phyloP scores from a whole-genome alignment of 352 stramenopile species.

The Pythium pectinolyticum region DNA sequence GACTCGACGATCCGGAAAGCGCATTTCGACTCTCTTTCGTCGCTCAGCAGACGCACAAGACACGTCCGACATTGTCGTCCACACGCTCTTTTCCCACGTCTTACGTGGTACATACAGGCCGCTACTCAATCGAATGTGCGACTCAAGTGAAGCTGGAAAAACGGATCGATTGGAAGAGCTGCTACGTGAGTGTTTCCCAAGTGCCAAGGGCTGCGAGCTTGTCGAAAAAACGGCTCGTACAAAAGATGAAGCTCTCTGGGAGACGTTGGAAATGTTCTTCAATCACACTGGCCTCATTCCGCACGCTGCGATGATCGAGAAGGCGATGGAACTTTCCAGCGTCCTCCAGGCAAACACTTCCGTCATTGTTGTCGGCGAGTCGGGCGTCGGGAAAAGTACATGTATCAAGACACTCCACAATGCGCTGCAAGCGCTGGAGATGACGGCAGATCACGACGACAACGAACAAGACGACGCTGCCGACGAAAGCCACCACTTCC shows the following conservation, averaged over 20 bases:
- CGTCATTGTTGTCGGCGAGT: slow-evolving; percentile 40
- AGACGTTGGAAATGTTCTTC: slow-evolving; percentile 48
- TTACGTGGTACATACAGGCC: slow-evolving; percentile 4
- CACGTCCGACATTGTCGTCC: slow-evolving; percentile 19
- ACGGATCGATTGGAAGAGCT: slow-evolving; percentile 9
- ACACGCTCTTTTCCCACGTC: slow-evolving; percentile 29
- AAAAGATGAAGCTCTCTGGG: slow-evolving; percentile 39
- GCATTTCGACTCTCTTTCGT: slow-evolving; percentile 21
- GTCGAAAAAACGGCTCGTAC: slow-evolving; percentile 15
- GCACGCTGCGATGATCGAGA: slow-evolving; percentile 22
- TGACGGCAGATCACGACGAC: slow-evolving; percentile 19
- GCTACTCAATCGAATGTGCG: background rate
- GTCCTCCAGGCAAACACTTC: slow-evolving; percentile 30
- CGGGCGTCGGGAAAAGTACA: slow-evolving; percentile 46
- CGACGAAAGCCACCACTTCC: too few relatives aligned
- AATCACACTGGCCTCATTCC: slow-evolving; percentile 28
- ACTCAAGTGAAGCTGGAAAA: slow-evolving; percentile 23
- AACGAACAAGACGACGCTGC: background rate
- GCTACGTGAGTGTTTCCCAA: slow-evolving; percentile 29
- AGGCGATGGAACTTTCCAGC: slow-evolving; percentile 43
- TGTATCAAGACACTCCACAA: slow-evolving; percentile 52
- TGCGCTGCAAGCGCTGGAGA: slow-evolving; percentile 45
- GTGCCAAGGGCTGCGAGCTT: slow-evolving; percentile 28
- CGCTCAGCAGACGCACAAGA: slow-evolving; percentile 20
- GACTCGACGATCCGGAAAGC: background rate